These are phyloP conservation scores for Diversispora eburnea DNA, from an alignment of 192 early-diverging fungal genomes.

Conservation along the genomic window DNA sequence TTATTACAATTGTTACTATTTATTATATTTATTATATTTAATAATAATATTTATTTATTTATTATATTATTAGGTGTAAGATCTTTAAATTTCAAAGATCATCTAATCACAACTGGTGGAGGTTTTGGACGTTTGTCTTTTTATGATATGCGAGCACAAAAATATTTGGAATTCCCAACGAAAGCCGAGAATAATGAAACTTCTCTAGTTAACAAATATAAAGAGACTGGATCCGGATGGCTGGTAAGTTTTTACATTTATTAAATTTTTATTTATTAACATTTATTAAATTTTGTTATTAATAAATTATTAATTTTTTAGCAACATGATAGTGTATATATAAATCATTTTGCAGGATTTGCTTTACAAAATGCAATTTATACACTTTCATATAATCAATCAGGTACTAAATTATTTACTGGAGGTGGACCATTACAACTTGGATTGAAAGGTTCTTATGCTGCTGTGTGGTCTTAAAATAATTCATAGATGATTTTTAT, in stretches of 20 bases:
- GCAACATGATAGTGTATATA: conserved; percentile 45
- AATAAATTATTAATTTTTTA: conserved; percentile 19
- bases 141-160: conserved; percentile 56
- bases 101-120: conserved; percentile 58
- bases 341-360: conserved; percentile 44
- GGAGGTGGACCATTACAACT: conserved; percentile 60
- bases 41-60: background rate
- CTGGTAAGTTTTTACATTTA: conserved; percentile 29
- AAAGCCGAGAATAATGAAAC: conserved; percentile 23
- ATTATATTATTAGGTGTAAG: conserved; percentile 46
- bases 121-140: conserved; percentile 61
- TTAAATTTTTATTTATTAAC: background rate
- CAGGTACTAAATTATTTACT: conserved; percentile 50
- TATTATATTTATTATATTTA: background rate
- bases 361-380: conserved; percentile 61
- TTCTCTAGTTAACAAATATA: conserved; percentile 20
- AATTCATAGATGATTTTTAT: no score
- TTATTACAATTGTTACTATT: background rate
- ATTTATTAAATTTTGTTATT: background rate
- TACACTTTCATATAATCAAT: conserved; percentile 47
- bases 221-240: conserved; percentile 49
- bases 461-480: conserved; percentile 36
- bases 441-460: conserved; percentile 39
- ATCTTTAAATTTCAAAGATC: conserved; percentile 43
- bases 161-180: conserved; percentile 43